Evolutionary conservation across 73 alveolate species (phyloP), one percentile per base, ranked within the genome.

Genomic region (Durusdinium trenchii): DNA sequence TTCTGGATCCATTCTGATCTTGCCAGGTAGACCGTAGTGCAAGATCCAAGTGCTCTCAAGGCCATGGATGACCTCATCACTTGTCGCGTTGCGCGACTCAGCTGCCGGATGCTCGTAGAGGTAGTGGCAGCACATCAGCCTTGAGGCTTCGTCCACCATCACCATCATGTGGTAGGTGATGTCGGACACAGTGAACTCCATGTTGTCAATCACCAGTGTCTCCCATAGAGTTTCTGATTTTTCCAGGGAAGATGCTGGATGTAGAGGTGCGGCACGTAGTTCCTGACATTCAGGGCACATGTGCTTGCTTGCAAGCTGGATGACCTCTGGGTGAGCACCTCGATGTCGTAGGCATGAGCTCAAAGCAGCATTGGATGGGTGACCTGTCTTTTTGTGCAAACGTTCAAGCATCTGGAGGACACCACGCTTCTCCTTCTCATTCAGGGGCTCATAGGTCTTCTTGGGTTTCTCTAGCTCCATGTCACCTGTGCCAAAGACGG

Each of bases 71-170:
- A 76, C 86, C 61, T 76, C 86, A 6, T 4, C 48, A 5, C 79
- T 36, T 0, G 94, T 50, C 18, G 94, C 94, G 36, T 84, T 84
- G 12, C 78, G 38, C 43, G 57, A 26, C 78, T 84, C 94, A 0
- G 0, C 32, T 43, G 32, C 61, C 9, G 36, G 32, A 3, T 32
- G 43, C 40, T 26, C 43, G 36, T 23, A n/a, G 35, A 84, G 42
- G 40, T n/a, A 9, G 26, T 54, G 78, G 42, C 54, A 50, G 16
- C 40, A 32, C 2, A 54, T 23, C 6, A 57, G 50, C n/a, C 60
- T 61, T 1, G 95, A 86, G n/a, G 95, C 95, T 48, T 86, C 95
- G n/a, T 86, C 95, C 40, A 46, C 64, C 95, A 86, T 40, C 51
- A 86, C 47, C 48, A 86, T 47, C 10, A 48, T 18, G 48, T 86